These are phyloP conservation scores for Saprolegnia diclina DNA, from an alignment of 352 stramenopile genomes.

Conservation along the genomic window DNA sequence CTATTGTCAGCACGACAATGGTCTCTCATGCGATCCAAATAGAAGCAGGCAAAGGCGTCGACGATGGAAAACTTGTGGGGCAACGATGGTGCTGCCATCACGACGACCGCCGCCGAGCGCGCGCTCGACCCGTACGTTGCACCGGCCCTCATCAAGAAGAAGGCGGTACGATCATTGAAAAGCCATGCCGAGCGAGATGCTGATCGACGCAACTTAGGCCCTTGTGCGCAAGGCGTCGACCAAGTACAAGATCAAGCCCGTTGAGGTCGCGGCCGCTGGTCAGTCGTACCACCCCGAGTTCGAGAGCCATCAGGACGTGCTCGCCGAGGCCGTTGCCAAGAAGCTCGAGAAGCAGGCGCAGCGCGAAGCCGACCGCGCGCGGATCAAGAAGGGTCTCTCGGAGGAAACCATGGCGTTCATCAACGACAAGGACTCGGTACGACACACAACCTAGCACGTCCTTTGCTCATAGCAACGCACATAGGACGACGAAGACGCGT, in stretches of 20 bases:
- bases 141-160: constrained; percentile 25
- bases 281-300: constrained; percentile 86
- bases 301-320: constrained; percentile 68
- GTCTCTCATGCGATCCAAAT: not conserved
- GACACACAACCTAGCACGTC: not conserved
- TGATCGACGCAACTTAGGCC: not conserved
- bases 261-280: constrained; percentile 61
- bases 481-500: constrained; percentile 33
- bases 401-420: constrained; percentile 78
- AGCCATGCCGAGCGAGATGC: not conserved
- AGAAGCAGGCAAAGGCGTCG: constrained; percentile 36
- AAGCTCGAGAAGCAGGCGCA: constrained; percentile 60
- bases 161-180: constrained; percentile 22
- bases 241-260: constrained; percentile 59
- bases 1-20: not conserved
- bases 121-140: constrained; percentile 18
- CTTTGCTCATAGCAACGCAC: not conserved
- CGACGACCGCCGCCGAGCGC: constrained; percentile 35
- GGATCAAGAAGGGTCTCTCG: constrained; percentile 52
- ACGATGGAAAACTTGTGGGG: constrained; percentile 37
- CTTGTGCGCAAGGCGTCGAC: constrained; percentile 39
- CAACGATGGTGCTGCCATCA: constrained; percentile 35
- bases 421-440: constrained; percentile 49
- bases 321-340: constrained; percentile 62
- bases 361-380: constrained; percentile 40